These are phyloP conservation scores for Noccaea caerulescens DNA, from an alignment of 345 rosid genomes.

Conservation along the genomic window DNA sequence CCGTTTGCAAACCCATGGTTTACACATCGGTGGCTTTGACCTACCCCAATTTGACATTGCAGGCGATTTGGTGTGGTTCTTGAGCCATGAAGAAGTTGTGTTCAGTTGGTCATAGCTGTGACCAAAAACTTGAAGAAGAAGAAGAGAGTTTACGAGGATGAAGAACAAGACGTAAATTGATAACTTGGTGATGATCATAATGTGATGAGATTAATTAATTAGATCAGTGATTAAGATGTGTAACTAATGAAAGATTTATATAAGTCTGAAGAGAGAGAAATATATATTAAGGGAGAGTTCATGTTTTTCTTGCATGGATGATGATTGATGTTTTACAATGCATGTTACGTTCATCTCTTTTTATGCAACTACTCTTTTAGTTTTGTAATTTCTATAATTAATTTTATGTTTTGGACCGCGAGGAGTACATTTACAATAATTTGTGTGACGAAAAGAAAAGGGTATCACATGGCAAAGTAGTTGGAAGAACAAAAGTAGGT, in stretches of 20 bases:
- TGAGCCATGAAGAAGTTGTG: slow-evolving; percentile 41
- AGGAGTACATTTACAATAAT: slow-evolving; percentile 25
- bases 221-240: slow-evolving; percentile 16
- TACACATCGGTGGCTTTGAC: slow-evolving; percentile 36
- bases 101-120: slow-evolving; percentile 15
- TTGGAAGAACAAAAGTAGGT: slow-evolving; percentile 38
- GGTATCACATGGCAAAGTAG: slow-evolving; percentile 43
- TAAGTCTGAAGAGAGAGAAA: slow-evolving; percentile 29
- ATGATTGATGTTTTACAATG: slow-evolving; percentile 27
- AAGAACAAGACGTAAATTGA: slow-evolving; percentile 10
- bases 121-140: slow-evolving; percentile 25
- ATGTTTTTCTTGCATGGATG: slow-evolving; percentile 45
- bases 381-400: not conserved
- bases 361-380: not conserved
- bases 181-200: slow-evolving; percentile 34
- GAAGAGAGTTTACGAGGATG: slow-evolving; percentile 22
- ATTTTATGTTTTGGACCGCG: slow-evolving; percentile 23
- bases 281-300: slow-evolving; percentile 10
- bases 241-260: slow-evolving; percentile 2
- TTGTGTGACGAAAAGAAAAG: slow-evolving; percentile 38
- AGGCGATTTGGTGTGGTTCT: slow-evolving; percentile 14
- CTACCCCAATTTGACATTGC: slow-evolving; percentile 14
- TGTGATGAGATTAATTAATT: not conserved
- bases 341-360: slow-evolving; percentile 40
- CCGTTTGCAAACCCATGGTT: slow-evolving; percentile 31